Evolutionary conservation across 257 asterid genomes (phyloP), one percentile per base, ranked within the genome.

Genomic region (Nicotiana attenuata): DNA sequence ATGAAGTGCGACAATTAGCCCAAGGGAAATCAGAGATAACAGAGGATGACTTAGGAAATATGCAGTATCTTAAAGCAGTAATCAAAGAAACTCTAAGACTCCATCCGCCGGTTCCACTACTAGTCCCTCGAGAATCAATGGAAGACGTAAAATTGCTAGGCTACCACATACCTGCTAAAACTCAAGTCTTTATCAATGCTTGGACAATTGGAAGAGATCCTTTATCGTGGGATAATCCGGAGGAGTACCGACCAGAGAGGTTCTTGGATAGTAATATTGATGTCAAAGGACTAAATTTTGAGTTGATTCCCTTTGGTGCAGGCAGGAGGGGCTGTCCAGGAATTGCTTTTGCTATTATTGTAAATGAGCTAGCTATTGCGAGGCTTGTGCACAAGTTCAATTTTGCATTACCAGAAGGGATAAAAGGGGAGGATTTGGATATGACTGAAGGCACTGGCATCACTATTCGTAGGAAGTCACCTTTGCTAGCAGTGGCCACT

Each of bases 241-340:
- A 89, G 29, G 81, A 66, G 29, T 91, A 88, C 61, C 35, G 20
- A 11, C 94, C 92, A 0, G 87, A 88, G 3, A 87, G 94, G 19
- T 91, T 91, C 80, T 57, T 87, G 75, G 71, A 81, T 85, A 67
- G 31, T 80, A 3, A n/a, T 82, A 81, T 87, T 20, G 90, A 87
- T 77, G 82, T 60, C 22, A 82, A 64, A 60, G 90, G 87, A 2
- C 4, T 59, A 10, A 53, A 87, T 45, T 89, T 85, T 17, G 85
- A 89, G 83, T 57, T 89, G 26, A 79, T 85, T 8, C 89, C 91
- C 0, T 90, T 90, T 64, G 92, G 94, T 10, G 83, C 92, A 8
- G 94, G 92, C 0, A 33, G 89, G 55, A 88, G 95, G 71, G 89
- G 86, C 0, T 88, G 93, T 26, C 95, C 91, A 0, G 95, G 94